Conservation (phyloP, 192 early-diverging fungal species). For the Coemansia erecta region DNA sequence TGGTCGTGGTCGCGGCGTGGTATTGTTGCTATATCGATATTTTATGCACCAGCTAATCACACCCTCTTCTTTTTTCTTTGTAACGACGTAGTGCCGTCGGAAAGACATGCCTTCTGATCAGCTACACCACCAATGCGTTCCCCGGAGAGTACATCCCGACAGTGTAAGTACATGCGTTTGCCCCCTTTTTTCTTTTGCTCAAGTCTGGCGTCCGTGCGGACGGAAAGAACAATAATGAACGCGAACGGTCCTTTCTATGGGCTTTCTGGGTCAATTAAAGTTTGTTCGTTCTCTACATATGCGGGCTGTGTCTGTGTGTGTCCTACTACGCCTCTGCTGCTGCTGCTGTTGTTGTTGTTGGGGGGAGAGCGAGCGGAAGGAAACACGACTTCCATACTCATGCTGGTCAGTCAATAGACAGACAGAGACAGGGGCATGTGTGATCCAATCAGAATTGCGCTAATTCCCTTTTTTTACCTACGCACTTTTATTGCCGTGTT, state of each 20-base stretch:
- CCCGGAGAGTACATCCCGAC: slow-evolving; percentile 99
- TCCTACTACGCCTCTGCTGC: no score
- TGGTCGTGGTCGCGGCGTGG: no score
- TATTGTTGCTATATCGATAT: no score
- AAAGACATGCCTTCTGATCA: slow-evolving; percentile 96
- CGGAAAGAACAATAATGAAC: background rate
- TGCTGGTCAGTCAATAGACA: background rate
- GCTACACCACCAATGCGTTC: slow-evolving; percentile 99
- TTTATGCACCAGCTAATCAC: no score
- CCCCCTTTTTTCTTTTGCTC: background rate
- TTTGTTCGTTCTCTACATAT: no score
- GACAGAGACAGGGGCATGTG: background rate
- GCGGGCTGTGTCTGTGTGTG: background rate
- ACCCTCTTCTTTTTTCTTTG: no score
- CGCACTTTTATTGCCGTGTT: background rate
- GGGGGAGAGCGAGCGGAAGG: background rate
- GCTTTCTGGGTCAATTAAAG: no score
- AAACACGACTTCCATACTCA: no score
- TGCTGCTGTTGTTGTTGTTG: background rate
- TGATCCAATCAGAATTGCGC: no score
- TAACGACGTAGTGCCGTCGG: slow-evolving; percentile 71
- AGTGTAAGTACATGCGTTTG: slow-evolving; percentile 69
- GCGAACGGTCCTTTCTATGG: background rate
- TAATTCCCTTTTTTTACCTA: background rate
- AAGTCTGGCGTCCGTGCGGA: background rate